Base-by-base conservation (phyloP, 495 filamentous ascomycete genomes). In the Aspergillus diversus region DNA sequence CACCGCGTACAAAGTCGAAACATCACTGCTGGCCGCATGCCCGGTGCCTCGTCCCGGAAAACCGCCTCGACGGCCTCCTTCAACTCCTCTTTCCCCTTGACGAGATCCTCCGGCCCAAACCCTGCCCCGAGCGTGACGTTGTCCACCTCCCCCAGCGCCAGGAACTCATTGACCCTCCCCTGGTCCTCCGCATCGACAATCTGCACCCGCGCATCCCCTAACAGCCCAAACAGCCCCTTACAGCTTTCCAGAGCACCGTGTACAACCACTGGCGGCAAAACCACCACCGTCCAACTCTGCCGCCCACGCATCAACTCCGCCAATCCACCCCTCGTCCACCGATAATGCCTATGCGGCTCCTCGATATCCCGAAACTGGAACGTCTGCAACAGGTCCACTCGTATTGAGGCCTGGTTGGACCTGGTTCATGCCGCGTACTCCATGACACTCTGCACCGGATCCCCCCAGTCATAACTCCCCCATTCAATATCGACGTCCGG, bases 1-100 rank as follows among this genome's bases (percentile, higher is more conserved):
- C 37, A 52, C 32, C 33, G 32, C 52, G 52, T 55, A 34, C 52
- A 55, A 34, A 55, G 16, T 17, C 31, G 52, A 55, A 55, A 55
- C 52, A 55, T 55, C 31, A 55, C 16, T 34, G 33, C 31, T 7
- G 52, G 32, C 12, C 16, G 52, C 52, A 35, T 55, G 0, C 6
- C 33, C 9, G 33, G 52, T 4, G 13, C 33, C 16, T 57, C 55
- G 1, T 47, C 37, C 12, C 55, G 31, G 27, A 58, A 58, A 49
- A 57, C 15, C 11, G 8, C 7, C 27, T 49, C 33, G 21, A 58
- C 21, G 32, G 12, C 42, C 33, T 58, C 43, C 7, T 31, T 39
- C 42, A 58, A 35, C 15, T 15, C 53, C 33, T 42, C 53, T 7
- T 55, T 55, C 33, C 33, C 53, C 34, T 13, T 9, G 4, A 16